These are phyloP conservation scores for Mucor ambiguus DNA, from an alignment of 371 early-diverging fungal genomes.

Conservation along the genomic window DNA sequence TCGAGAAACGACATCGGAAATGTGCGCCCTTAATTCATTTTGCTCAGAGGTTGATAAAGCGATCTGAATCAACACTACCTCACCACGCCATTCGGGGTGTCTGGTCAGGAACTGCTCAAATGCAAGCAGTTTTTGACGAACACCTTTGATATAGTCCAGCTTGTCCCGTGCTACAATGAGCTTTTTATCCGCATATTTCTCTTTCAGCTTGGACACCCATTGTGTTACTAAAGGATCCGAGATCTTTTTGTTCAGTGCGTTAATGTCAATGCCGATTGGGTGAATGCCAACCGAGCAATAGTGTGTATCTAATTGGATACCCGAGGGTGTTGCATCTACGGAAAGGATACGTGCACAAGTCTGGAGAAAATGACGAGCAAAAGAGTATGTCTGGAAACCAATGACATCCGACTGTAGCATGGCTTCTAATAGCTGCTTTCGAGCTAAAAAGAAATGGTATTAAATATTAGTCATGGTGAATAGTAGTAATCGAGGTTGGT, in stretches of 20 bases:
- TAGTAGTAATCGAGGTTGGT: neutral
- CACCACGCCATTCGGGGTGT: constrained; percentile 90
- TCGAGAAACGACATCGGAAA: constrained; percentile 84
- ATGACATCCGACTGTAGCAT: constrained; percentile 84
- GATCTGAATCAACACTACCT: constrained; percentile 79
- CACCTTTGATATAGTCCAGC: constrained; percentile 98
- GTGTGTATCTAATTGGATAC: constrained; percentile 80
- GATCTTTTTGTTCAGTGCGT: constrained; percentile 62
- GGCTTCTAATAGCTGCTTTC: constrained; percentile 83
- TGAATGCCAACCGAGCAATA: constrained; percentile 87
- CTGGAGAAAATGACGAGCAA: constrained; percentile 90
- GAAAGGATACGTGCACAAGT: constrained; percentile 86
- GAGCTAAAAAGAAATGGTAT: constrained; percentile 35
- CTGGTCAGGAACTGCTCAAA: constrained; percentile 90
- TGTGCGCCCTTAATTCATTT: constrained; percentile 75
- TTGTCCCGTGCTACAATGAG: constrained; percentile 96
- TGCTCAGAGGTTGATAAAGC: constrained; percentile 70
- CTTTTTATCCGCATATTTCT: constrained; percentile 83
- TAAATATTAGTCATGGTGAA: neutral
- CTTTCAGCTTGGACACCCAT: constrained; percentile 70
- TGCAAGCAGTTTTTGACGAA: constrained; percentile 94
- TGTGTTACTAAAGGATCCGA: constrained; percentile 70
- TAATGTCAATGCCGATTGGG: constrained; percentile 89
- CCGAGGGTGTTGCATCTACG: constrained; percentile 79
- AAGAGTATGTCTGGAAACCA: constrained; percentile 94